These are phyloP conservation scores for Houttuynia cordata DNA, from an alignment of 164 flowering plant species.

Conservation along the genomic window DNA sequence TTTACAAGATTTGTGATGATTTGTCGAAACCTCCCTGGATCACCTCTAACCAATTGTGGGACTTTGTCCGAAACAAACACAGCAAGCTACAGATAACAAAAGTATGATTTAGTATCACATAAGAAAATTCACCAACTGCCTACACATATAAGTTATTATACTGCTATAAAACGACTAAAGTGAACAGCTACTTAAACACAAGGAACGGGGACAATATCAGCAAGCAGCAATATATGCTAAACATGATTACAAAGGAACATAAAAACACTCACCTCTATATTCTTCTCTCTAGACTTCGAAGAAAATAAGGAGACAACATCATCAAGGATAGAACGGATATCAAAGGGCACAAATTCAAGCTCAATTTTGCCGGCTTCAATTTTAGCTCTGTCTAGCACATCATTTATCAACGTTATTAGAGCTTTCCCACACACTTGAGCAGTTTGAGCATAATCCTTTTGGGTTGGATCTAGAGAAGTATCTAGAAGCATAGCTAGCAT, in stretches of 20 bases:
- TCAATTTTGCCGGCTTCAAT: slow-evolving; percentile 91
- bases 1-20: slow-evolving; percentile 87
- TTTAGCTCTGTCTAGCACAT: slow-evolving; percentile 92
- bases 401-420: slow-evolving; percentile 73
- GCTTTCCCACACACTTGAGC: slow-evolving; percentile 88
- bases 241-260: too few relatives aligned
- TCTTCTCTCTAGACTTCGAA: slow-evolving; percentile 70
- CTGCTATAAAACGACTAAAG: too few relatives aligned
- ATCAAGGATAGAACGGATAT: slow-evolving; percentile 63
- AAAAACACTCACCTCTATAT: slow-evolving; percentile 80
- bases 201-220: too few relatives aligned
- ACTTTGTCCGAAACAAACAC: slow-evolving; percentile 84
- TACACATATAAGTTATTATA: too few relatives aligned
- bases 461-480: slow-evolving; percentile 65
- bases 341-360: slow-evolving; percentile 70
- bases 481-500: slow-evolving; percentile 83
- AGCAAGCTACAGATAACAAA: slow-evolving; percentile 55
- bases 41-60: slow-evolving; percentile 77
- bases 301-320: slow-evolving; percentile 84
- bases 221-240: too few relatives aligned
- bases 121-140: neutral
- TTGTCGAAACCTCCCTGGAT: slow-evolving; percentile 91
- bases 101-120: slow-evolving; percentile 11
- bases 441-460: slow-evolving; percentile 75
- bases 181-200: too few relatives aligned